Conservation (phyloP, 2,329 filamentous ascomycete species). For the Phaeophleospora eucalypticola region DNA sequence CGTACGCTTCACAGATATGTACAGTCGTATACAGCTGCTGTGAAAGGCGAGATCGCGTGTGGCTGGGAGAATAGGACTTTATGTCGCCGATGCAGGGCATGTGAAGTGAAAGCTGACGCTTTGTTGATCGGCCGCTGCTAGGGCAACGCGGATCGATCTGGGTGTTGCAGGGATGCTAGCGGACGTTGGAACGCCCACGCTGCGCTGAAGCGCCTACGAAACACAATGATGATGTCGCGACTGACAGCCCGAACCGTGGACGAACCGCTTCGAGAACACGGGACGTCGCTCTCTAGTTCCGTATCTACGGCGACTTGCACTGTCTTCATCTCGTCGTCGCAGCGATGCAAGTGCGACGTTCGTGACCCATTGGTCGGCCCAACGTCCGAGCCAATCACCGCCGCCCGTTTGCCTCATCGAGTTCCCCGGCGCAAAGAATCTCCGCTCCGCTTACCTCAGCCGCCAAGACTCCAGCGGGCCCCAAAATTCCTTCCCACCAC, state of each 20-base stretch:
- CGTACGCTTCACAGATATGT: not conserved
- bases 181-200: not conserved
- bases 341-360: not conserved
- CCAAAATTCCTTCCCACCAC: not conserved
- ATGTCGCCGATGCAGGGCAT: conserved; percentile 1
- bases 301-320: not conserved
- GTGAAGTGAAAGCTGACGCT: conserved; percentile 2
- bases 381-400: not conserved
- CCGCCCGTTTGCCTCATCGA: no score
- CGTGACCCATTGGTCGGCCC: not conserved
- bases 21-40: not conserved
- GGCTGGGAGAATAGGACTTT: conserved; percentile 3
- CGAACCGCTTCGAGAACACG: not conserved
- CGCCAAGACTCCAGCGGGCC: not conserved
- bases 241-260: not conserved
- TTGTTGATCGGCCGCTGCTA: not conserved
- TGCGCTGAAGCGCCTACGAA: no score
- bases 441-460: not conserved
- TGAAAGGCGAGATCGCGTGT: not conserved
- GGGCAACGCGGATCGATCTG: not conserved
- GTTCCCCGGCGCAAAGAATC: not conserved
- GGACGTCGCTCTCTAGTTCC: not conserved
- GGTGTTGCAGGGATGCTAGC: not conserved
- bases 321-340: not conserved
- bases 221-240: no score